Conservation (phyloP, 2,329 filamentous ascomycete species). For the Phialemoniopsis sp. region DNA sequence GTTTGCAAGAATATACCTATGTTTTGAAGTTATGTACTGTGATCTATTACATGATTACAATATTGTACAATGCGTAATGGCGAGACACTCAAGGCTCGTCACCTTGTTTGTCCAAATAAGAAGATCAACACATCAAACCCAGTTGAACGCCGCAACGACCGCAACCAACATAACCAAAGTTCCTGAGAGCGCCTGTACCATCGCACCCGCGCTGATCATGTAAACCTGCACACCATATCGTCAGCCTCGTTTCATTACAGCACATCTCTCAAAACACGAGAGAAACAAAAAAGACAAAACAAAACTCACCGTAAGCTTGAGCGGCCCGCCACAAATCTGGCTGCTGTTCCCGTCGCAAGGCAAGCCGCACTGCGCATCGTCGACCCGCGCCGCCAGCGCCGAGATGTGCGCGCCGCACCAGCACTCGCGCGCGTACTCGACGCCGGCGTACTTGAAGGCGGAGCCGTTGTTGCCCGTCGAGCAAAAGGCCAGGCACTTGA, state of each 20-base stretch:
- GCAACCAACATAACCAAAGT: conserved; percentile 1
- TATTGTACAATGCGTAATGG: no score
- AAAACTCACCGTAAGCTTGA: conserved; percentile 38
- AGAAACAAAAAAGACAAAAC: background rate
- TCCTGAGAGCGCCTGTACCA: background rate
- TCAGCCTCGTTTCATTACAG: no score
- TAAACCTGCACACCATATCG: no score
- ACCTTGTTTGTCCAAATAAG: no score
- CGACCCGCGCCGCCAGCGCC: conserved; percentile 36
- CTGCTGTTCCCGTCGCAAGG: conserved; percentile 49
- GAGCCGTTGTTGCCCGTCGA: conserved; percentile 18
- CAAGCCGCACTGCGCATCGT: conserved; percentile 43
- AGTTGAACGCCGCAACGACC: no score
- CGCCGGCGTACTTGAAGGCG: conserved; percentile 44
- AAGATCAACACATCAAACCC: no score
- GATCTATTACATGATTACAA: no score
- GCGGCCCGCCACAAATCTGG: conserved; percentile 48
- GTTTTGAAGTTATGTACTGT: no score
- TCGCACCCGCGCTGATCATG: conserved; percentile 3
- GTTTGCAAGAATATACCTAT: no score
- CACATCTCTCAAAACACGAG: no score
- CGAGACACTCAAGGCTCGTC: no score
- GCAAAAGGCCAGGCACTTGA: conserved; percentile 48
- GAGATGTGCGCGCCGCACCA: conserved; percentile 52
- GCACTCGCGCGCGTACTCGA: conserved; percentile 54